Evolutionary conservation across 2,329 filamentous ascomycete species (phyloP).

Genomic region (Colletotrichum sublineola): DNA sequence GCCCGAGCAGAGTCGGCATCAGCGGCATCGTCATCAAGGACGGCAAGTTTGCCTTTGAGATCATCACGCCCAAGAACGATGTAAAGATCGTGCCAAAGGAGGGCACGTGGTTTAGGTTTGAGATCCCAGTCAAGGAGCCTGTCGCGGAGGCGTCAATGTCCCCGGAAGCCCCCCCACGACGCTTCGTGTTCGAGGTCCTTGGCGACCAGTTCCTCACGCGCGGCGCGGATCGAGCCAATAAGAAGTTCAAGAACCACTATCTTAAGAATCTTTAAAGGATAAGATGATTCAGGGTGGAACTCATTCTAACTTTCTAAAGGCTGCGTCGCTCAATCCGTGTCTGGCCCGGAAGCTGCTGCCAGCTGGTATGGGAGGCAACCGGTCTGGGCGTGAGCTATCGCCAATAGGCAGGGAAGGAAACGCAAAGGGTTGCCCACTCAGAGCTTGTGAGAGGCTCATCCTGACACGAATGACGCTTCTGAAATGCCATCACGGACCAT

Average conservation of each 20-base stretch:
- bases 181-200: conserved; percentile 84
- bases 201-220: conserved; percentile 89
- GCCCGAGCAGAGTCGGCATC: conserved; percentile 84
- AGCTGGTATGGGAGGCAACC: background rate
- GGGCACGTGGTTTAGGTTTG: conserved; percentile 85
- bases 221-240: conserved; percentile 86
- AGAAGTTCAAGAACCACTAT: conserved; percentile 91
- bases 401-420: background rate
- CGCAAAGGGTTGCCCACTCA: background rate
- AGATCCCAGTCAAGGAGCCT: conserved; percentile 64
- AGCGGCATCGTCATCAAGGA: conserved; percentile 91
- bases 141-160: conserved; percentile 39
- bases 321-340: background rate
- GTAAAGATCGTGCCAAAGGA: conserved; percentile 91
- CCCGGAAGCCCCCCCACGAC: conserved; percentile 47
- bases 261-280: conserved; percentile 75
- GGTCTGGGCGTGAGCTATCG: background rate
- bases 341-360: background rate
- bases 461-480: background rate
- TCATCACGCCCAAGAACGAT: conserved; percentile 79
- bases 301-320: background rate
- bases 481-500: background rate
- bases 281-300: background rate
- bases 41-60: conserved; percentile 85
- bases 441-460: background rate